Evolutionary conservation across 257 asterid genomes (phyloP).

Genomic region (Przewalskia tangutica): DNA sequence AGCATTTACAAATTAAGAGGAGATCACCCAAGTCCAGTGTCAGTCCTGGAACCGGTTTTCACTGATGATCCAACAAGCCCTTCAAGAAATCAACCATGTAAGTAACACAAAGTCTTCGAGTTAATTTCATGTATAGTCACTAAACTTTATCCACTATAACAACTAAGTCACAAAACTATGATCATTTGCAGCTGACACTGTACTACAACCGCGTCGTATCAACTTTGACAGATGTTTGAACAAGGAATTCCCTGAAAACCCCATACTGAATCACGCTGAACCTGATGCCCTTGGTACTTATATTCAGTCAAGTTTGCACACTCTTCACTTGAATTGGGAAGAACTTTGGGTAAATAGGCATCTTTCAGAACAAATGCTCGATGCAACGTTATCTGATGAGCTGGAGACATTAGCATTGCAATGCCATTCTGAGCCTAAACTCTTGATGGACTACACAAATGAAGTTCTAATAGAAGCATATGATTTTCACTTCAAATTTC

Average conservation of each 20-base stretch:
- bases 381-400: constrained; percentile 34
- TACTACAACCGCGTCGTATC: constrained; percentile 39
- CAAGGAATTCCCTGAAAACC: constrained; percentile 16
- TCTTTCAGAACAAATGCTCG: constrained; percentile 26
- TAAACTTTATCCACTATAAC: background rate
- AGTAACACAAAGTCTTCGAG: background rate
- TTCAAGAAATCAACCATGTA: constrained; percentile 36
- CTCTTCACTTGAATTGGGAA: constrained; percentile 40
- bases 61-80: constrained; percentile 47
- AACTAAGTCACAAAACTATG: background rate
- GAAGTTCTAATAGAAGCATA: constrained; percentile 43
- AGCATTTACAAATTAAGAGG: constrained; percentile 32
- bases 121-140: background rate
- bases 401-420: constrained; percentile 14
- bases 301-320: constrained; percentile 41
- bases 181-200: constrained; percentile 25
- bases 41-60: constrained; percentile 64
- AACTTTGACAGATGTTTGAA: constrained; percentile 41
- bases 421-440: constrained; percentile 38
- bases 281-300: constrained; percentile 30
- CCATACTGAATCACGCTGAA: constrained; percentile 3
- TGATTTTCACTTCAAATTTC: constrained; percentile 21
- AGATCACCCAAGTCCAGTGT: constrained; percentile 72
- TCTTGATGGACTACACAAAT: constrained; percentile 59
- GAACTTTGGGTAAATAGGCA: constrained; percentile 22